These are phyloP conservation scores for Thinopyrum elongatum DNA, from an alignment of 176 grass and related monocot genomes.

Conservation along the genomic window DNA sequence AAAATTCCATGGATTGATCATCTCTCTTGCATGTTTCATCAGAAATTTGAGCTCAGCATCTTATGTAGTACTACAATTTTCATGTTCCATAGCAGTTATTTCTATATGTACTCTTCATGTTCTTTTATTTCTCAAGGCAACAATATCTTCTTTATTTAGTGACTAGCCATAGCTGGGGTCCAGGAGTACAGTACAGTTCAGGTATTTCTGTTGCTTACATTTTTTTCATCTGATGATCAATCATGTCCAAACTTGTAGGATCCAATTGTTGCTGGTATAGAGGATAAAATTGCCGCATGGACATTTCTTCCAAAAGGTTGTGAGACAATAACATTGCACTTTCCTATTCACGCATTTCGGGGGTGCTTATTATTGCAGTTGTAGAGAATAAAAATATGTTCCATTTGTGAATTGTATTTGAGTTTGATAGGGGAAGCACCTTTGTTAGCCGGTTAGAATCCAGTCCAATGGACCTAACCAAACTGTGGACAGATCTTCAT, in stretches of 20 bases:
- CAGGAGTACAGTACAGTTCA: background rate
- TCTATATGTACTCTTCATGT: background rate
- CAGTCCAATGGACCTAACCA: background rate
- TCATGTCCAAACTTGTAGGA: constrained; percentile 57
- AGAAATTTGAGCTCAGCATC: background rate
- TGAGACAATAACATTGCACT: background rate
- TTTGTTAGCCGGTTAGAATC: background rate
- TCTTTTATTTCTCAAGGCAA: background rate
- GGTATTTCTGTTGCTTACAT: background rate
- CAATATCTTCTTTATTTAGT: background rate
- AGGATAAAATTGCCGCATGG: constrained; percentile 97
- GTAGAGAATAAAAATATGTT: background rate
- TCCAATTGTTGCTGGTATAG: constrained; percentile 79
- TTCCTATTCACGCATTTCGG: constrained; percentile 2
- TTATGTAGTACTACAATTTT: background rate
- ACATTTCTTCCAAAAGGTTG: constrained; percentile 98
- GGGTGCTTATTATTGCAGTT: constrained; percentile 5
- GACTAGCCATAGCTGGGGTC: background rate
- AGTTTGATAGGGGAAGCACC: background rate
- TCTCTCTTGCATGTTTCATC: background rate
- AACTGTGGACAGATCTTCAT: background rate
- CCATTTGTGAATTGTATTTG: background rate
- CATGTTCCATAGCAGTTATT: background rate
- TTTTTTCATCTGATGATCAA: constrained; percentile 17
- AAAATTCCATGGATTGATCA: background rate